Conservation (phyloP, 495 filamentous ascomycete genomes). For the Xylaria venustula region DNA sequence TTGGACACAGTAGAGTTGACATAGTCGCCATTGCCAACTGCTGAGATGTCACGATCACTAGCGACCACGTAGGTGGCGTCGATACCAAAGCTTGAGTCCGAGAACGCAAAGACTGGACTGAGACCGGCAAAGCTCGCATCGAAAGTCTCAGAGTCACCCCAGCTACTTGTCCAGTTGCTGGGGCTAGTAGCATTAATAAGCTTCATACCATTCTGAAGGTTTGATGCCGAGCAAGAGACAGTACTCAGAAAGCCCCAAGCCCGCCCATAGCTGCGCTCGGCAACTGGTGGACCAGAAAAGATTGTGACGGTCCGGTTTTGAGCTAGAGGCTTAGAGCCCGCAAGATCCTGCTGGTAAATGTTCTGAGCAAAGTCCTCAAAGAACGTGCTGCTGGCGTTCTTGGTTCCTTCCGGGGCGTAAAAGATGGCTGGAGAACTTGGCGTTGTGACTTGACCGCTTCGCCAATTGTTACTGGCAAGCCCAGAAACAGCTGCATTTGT, state of each 20-base stretch:
- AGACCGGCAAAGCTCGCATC: not conserved
- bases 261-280: not conserved
- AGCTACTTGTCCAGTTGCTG: not conserved
- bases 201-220: not conserved
- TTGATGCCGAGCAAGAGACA: not conserved
- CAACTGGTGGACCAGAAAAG: slow-evolving; percentile 3
- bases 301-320: not conserved
- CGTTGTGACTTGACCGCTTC: not conserved
- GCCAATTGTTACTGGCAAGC: not conserved
- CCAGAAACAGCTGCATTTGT: not conserved
- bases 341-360: not conserved
- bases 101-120: not conserved
- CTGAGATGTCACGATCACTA: not conserved
- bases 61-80: not conserved
- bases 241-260: slow-evolving; percentile 6
- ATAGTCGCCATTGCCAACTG: not conserved
- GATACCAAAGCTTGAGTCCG: not conserved
- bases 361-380: slow-evolving; percentile 4
- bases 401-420: slow-evolving; percentile 5
- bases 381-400: not conserved
- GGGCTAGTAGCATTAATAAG: slow-evolving; percentile 2
- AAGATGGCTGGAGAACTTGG: not conserved
- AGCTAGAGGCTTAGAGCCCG: not conserved
- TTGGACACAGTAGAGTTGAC: not conserved
- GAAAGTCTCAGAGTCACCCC: not conserved